These are phyloP conservation scores for Lipomyces orientalis DNA, from an alignment of 805 yeast genomes.

Conservation along the genomic window DNA sequence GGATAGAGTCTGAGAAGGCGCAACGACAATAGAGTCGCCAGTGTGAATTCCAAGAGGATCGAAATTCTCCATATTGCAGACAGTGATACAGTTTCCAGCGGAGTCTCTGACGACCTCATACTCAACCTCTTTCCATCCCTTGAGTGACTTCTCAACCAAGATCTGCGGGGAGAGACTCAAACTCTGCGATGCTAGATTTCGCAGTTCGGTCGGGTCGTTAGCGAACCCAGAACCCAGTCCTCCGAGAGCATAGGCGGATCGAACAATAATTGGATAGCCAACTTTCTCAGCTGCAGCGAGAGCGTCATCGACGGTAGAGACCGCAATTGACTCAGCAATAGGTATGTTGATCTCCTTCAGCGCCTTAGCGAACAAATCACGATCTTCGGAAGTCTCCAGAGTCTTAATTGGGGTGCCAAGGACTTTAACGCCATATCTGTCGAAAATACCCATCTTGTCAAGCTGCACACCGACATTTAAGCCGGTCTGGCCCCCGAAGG, in stretches of 20 bases:
- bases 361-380: constrained; percentile 95
- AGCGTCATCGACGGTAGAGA: constrained; percentile 91
- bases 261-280: constrained; percentile 95
- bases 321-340: constrained; percentile 96
- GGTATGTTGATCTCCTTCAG: constrained; percentile 94
- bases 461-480: constrained; percentile 94
- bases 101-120: constrained; percentile 98
- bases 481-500: constrained; percentile 99
- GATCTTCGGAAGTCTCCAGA: constrained; percentile 94
- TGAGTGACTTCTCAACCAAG: constrained; percentile 85
- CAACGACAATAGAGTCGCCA: constrained; percentile 98
- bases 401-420: constrained; percentile 97
- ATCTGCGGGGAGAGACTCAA: constrained; percentile 92
- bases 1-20: constrained; percentile 96
- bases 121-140: constrained; percentile 99
- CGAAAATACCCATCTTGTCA: constrained; percentile 93
- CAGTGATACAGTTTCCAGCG: constrained; percentile 96
- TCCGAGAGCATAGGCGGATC: constrained; percentile 97
- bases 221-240: constrained; percentile 99
- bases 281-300: constrained; percentile 83
- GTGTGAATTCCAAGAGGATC: constrained; percentile 98
- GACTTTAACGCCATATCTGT: constrained; percentile 88
- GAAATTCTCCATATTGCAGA: constrained; percentile 98
- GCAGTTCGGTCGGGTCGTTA: constrained; percentile 76
- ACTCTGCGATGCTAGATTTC: constrained; percentile 87